phyloP scores from a whole-genome alignment of 2,329 filamentous ascomycete species.

The Pleoardoris graminearum region DNA sequence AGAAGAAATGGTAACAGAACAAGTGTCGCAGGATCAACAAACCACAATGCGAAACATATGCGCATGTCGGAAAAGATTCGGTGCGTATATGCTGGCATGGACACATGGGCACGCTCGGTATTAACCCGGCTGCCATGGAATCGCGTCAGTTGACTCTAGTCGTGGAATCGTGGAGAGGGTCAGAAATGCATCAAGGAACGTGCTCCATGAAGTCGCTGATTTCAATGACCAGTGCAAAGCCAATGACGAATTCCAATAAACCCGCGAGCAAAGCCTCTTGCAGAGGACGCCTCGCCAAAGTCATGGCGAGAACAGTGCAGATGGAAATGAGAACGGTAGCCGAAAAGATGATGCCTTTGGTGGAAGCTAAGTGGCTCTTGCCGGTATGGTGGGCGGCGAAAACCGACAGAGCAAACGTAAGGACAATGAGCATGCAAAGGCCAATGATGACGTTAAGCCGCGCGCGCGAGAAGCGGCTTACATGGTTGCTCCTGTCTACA shows the following conservation, averaged over 20 bases:
- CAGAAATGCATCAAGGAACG: background rate
- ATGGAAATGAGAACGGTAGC: constrained; percentile 22
- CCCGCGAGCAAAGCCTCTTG: constrained; percentile 29
- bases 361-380: constrained; percentile 21
- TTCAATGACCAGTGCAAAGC: constrained; percentile 29
- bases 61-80: too few relatives aligned
- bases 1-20: background rate
- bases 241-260: constrained; percentile 25
- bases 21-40: too few relatives aligned
- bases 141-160: too few relatives aligned
- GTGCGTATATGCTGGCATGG: too few relatives aligned
- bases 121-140: too few relatives aligned
- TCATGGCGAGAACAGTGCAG: constrained; percentile 26
- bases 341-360: constrained; percentile 26
- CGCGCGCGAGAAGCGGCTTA: constrained; percentile 13
- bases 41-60: too few relatives aligned
- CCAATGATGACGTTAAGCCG: constrained; percentile 15
- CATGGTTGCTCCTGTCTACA: background rate
- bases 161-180: too few relatives aligned
- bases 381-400: constrained; percentile 21
- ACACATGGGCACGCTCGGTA: too few relatives aligned
- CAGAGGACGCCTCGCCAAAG: constrained; percentile 22
- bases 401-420: constrained; percentile 18
- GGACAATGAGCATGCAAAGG: constrained; percentile 11
- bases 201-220: constrained; percentile 26